Evolutionary conservation across 805 yeast genomes (phyloP), one percentile per base, ranked within the genome.

Genomic region (Starmerella floricola): DNA sequence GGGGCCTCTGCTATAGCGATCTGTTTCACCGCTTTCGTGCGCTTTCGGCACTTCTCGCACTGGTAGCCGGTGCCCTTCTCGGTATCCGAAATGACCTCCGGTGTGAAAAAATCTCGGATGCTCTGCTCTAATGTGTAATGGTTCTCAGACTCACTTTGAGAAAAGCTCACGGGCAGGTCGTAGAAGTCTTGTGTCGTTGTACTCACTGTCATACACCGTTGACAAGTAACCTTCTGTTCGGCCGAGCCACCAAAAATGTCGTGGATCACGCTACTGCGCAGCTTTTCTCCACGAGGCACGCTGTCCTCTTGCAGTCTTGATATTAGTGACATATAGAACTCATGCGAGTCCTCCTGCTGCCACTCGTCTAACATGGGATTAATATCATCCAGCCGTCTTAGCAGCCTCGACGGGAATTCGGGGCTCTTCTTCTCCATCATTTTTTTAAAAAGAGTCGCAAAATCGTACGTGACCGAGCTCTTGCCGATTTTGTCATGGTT

Each of bases 321-420:
- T 70, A 87, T 71, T 47, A 87, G 66, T 11, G 94, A 83, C 96
- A 87, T 87, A 60, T 80, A 84, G 63, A 87, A 91, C 62, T 91
- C 98, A 62, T 91, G 98, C 0, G 95, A 81, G 62, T 91, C 98
- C 62, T 91, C 97, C 61, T 91, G 98, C 62, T 85, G 87, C 95
- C 95, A 87, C 59, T 79, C 91, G 34, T 86, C 77, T 94, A 87
- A 85, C 94, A 84, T 83, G 59, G 94, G 84, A 61, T 86, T 86
- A 54, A 88, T 84, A 54, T 84, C 94, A 38, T 73, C 82, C 44
- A 83, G 65, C 50, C 85, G 69, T 39, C 69, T 68, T 45, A 83
- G 78, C 53, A 86, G 67, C 55, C 73, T 74, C 52, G 76, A 76
- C 8, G 95, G 97, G 62, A 81, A 81, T 41, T 85, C 67, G 54